phyloP scores from a whole-genome alignment of 2,329 filamentous ascomycete genomes.

The Colletotrichum sublineola region DNA sequence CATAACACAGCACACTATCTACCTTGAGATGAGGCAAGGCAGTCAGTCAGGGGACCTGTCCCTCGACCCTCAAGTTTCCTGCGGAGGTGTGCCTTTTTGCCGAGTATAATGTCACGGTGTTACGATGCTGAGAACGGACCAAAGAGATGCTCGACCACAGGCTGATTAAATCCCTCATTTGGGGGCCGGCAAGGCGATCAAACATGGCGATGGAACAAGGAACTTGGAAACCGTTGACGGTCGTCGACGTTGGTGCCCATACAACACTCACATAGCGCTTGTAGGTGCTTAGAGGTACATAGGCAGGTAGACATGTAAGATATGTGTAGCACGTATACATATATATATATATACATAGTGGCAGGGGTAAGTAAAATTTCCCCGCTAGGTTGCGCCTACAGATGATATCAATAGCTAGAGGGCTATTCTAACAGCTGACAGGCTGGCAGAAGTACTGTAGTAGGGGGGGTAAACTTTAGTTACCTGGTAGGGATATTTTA shows the following conservation, averaged over 20 bases:
- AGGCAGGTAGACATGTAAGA: background rate
- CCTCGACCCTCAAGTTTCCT: background rate
- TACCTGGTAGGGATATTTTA: no score
- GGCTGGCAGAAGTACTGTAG: no score
- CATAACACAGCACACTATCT: background rate
- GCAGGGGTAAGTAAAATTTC: no score
- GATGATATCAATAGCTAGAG: no score
- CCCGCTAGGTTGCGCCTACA: no score
- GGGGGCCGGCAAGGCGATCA: constrained; percentile 1
- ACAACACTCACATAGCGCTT: no score
- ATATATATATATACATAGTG: no score
- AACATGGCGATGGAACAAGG: background rate
- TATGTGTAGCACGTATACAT: no score
- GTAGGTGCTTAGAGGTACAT: no score
- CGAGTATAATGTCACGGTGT: background rate
- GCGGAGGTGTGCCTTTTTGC: constrained; percentile 5
- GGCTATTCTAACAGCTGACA: no score
- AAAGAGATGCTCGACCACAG: constrained; percentile 1
- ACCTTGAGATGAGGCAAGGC: background rate
- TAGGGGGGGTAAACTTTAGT: no score
- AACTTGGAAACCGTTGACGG: background rate
- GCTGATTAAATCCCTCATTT: constrained; percentile 13
- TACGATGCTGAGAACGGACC: background rate
- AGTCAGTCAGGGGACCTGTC: background rate
- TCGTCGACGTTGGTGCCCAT: constrained; percentile 2